Percentiles rank a stretch among this genome's conserved stretches.
Conservation (phyloP, 148 eudicot species). For the Rhododendron ovatum region DNA sequence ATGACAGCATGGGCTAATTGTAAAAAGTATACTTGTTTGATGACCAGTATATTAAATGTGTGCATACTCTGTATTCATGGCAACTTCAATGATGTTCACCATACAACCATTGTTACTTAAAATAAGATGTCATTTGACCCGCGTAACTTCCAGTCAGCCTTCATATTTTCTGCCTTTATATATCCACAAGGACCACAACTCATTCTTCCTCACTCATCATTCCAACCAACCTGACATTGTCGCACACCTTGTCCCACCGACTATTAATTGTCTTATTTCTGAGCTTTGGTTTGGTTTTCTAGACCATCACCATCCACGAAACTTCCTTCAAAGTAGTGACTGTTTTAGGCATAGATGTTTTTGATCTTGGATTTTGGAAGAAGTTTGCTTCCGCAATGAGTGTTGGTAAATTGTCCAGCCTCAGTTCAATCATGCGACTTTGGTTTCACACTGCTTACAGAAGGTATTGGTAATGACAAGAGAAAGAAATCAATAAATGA, state of each 20-base stretch:
- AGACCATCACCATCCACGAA: neutral
- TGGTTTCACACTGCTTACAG: too few species aligned
- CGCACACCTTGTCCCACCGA: neutral
- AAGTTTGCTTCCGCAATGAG: too few species aligned
- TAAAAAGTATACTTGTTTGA: neutral
- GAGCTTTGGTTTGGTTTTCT: neutral
- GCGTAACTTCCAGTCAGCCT: neutral
- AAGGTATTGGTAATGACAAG: neutral
- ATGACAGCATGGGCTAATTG: neutral
- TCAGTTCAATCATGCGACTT: too few species aligned
- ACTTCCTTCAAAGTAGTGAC: neutral
- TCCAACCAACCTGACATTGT: neutral
- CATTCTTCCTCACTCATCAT: neutral
- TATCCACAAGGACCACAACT: neutral
- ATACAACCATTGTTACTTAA: neutral
- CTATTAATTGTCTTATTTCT: neutral
- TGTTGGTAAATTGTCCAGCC: too few species aligned
- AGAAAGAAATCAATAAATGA: conserved; percentile 1
- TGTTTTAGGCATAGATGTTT: neutral
- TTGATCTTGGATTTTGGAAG: too few species aligned
- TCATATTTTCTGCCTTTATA: neutral
- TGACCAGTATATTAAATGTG: neutral
- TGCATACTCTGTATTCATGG: neutral
- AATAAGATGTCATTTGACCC: neutral
- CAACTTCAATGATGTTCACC: neutral